phyloP scores from a whole-genome alignment of 352 stramenopile genomes.

The Pythium sukuiense region DNA sequence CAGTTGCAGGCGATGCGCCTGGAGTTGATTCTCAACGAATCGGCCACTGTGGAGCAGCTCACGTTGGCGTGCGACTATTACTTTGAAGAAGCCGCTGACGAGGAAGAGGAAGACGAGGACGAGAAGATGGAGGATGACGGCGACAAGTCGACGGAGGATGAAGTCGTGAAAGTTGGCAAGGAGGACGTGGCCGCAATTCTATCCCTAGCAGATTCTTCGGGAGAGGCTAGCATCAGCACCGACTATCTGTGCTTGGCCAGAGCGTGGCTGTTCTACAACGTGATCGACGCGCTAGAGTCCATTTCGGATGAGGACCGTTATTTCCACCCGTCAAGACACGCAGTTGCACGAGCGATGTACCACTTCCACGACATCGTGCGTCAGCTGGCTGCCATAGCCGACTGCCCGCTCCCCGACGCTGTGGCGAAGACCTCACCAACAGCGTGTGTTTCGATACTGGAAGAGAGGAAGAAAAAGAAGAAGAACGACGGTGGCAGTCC shows the following conservation, averaged over 20 bases:
- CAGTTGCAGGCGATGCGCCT: constrained; percentile 65
- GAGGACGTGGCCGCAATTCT: constrained; percentile 46
- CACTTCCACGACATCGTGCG: constrained; percentile 41
- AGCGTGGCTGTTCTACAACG: constrained; percentile 59
- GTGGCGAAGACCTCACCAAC: constrained; percentile 1
- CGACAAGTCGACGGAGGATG: constrained; percentile 4
- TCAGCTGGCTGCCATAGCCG: constrained; percentile 1
- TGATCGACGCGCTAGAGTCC: constrained; percentile 69
- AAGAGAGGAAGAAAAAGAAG: constrained; percentile 16
- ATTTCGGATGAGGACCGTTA: constrained; percentile 81
- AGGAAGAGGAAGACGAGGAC: constrained; percentile 14
- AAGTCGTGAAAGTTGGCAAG: constrained; percentile 32
- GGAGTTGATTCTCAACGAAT: constrained; percentile 40
- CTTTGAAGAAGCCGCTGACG: constrained; percentile 46
- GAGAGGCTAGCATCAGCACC: background rate
- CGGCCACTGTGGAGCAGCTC: constrained; percentile 31
- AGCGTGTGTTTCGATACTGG: constrained; percentile 7
- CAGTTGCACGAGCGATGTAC: constrained; percentile 58
- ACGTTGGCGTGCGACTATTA: constrained; percentile 51
- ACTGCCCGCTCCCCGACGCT: background rate
- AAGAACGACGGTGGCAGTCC: constrained; percentile 14
- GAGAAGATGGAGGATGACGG: constrained; percentile 17
- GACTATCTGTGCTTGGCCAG: constrained; percentile 27
- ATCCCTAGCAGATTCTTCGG: background rate
- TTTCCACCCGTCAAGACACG: constrained; percentile 71